A percentile compares a stretch with the other conserved stretches of the same genome.
Conservation (phyloP, 495 filamentous ascomycete genomes). For the Chaetomium cochliodes region DNA sequence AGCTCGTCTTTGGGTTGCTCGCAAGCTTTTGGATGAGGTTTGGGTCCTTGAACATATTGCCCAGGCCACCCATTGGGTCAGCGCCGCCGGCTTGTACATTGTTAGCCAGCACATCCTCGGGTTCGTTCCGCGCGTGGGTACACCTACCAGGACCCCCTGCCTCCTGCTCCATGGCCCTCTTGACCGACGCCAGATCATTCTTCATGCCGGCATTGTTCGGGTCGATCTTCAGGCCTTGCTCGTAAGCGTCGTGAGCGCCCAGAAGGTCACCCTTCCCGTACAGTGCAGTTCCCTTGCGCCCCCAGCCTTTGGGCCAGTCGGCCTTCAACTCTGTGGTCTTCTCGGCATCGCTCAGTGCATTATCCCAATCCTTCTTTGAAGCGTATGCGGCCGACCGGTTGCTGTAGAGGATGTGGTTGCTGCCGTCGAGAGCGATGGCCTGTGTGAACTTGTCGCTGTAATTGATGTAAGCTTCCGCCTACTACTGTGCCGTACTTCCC, state of each 20-base stretch:
- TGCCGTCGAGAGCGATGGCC: slow-evolving; percentile 83
- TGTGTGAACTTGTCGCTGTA: slow-evolving; percentile 85
- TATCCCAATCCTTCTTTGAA: slow-evolving; percentile 80
- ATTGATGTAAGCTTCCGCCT: neutral
- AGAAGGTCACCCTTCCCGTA: slow-evolving; percentile 85
- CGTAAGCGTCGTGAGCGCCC: slow-evolving; percentile 82
- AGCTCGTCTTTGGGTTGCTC: slow-evolving; percentile 86
- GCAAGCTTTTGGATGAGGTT: slow-evolving; percentile 85
- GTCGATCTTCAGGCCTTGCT: slow-evolving; percentile 86
- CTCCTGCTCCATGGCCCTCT: slow-evolving; percentile 85
- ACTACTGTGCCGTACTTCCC: neutral
- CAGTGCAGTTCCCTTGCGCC: slow-evolving; percentile 84
- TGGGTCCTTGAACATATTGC: slow-evolving; percentile 90
- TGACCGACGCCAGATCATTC: slow-evolving; percentile 75
- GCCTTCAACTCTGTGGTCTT: slow-evolving; percentile 93
- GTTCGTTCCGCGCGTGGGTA: neutral
- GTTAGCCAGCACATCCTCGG: neutral
- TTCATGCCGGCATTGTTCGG: slow-evolving; percentile 91
- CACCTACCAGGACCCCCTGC: slow-evolving; percentile 59
- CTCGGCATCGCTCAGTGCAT: slow-evolving; percentile 83
- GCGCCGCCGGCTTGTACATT: slow-evolving; percentile 41
- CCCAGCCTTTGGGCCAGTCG: slow-evolving; percentile 96
- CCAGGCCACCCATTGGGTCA: slow-evolving; percentile 73
- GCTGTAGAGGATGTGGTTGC: slow-evolving; percentile 95
- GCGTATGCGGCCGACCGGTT: slow-evolving; percentile 96